phyloP scores from a whole-genome alignment of 2,329 filamentous ascomycete genomes.

The Xylaria sp. region DNA sequence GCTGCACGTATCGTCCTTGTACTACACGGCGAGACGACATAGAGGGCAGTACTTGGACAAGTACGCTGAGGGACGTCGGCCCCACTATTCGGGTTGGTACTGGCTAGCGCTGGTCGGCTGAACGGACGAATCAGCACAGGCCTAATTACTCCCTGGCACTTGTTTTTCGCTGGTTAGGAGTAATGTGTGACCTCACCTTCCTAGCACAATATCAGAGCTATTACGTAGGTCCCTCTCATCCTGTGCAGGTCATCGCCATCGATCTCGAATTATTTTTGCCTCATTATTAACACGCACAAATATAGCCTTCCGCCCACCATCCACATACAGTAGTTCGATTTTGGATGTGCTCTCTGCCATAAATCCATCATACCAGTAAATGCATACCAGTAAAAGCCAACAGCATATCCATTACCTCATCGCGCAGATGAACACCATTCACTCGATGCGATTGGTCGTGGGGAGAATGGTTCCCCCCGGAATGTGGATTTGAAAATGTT shows the following conservation, averaged over 20 bases:
- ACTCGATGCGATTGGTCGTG: slow-evolving; percentile 11
- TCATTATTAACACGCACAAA: background rate
- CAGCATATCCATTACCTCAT: background rate
- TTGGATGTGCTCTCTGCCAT: background rate
- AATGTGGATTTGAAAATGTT: slow-evolving; percentile 40
- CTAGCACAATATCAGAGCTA: slow-evolving; percentile 21
- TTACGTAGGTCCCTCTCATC: slow-evolving; percentile 32
- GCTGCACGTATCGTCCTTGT: slow-evolving; percentile 18
- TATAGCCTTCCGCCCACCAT: background rate
- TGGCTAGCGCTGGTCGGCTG: slow-evolving; percentile 43
- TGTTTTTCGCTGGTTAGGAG: slow-evolving; percentile 25
- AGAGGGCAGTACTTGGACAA: slow-evolving; percentile 30
- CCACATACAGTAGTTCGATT: background rate
- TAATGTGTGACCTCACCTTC: slow-evolving; percentile 47
- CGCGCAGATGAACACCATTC: background rate
- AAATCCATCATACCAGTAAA: too few relatives aligned
- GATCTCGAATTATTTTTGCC: slow-evolving; percentile 9
- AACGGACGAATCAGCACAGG: slow-evolving; percentile 50
- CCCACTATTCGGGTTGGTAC: slow-evolving; percentile 19
- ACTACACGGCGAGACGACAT: slow-evolving; percentile 6
- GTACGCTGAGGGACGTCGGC: slow-evolving; percentile 2
- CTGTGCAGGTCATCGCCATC: background rate
- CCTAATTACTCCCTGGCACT: slow-evolving; percentile 46
- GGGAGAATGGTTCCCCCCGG: slow-evolving; percentile 25
- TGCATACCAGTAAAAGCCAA: too few relatives aligned